Conservation (phyloP, 495 filamentous ascomycete genomes). For the Chaetomium tenue region DNA sequence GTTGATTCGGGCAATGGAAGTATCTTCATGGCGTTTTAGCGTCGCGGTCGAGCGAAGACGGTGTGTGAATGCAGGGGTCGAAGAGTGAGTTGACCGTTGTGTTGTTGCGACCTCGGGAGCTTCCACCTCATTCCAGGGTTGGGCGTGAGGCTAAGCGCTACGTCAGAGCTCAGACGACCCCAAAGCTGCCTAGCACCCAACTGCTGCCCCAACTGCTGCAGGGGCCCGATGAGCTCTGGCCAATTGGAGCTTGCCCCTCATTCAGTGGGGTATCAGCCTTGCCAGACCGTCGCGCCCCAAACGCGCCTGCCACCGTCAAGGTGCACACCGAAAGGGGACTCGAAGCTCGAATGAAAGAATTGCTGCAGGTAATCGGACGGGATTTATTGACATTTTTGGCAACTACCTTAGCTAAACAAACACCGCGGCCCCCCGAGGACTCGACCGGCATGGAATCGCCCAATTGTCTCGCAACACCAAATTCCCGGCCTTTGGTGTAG, state of each 20-base stretch:
- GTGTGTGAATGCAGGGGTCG: not conserved
- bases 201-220: constrained; percentile 18
- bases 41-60: not conserved
- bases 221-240: constrained; percentile 21
- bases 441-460: constrained; percentile 10
- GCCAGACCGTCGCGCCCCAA: constrained; percentile 16
- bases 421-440: not conserved
- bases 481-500: constrained; percentile 13
- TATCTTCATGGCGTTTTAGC: constrained; percentile 32
- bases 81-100: constrained; percentile 8
- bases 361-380: not conserved
- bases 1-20: constrained; percentile 29
- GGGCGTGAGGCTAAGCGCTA: constrained; percentile 23
- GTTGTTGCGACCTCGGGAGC: constrained; percentile 12
- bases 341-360: not conserved
- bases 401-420: not conserved
- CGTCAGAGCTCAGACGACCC: constrained; percentile 27
- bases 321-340: not conserved
- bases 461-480: not conserved
- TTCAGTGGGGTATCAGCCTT: constrained; percentile 23
- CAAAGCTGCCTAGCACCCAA: not conserved
- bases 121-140: constrained; percentile 5
- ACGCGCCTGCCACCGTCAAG: constrained; percentile 13
- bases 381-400: too few relatives aligned
- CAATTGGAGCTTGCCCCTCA: constrained; percentile 29